Evolutionary conservation across 2,329 filamentous ascomycete genomes (phyloP).

Genomic region (Cladorrhinum sp.): DNA sequence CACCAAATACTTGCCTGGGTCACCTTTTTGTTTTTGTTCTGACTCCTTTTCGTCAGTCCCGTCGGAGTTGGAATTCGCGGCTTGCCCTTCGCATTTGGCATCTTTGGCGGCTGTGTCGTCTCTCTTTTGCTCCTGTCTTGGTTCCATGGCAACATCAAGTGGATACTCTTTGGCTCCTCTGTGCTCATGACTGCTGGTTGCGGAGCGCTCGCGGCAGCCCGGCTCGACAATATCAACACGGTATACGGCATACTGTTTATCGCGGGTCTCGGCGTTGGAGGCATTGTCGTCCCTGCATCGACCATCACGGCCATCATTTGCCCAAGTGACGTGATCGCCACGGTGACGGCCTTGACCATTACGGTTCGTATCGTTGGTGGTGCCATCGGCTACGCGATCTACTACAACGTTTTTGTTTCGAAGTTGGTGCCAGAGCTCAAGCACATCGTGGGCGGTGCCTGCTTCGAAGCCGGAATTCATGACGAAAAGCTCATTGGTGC

Average conservation of each 20-base stretch:
- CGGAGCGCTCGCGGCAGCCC: slow-evolving; percentile 51
- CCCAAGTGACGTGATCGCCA: slow-evolving; percentile 67
- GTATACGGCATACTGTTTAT: slow-evolving; percentile 59
- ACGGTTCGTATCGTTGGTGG: slow-evolving; percentile 68
- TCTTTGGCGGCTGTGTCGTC: slow-evolving; percentile 59
- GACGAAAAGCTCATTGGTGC: slow-evolving; percentile 43
- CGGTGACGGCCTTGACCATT: slow-evolving; percentile 64
- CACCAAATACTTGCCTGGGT: not conserved
- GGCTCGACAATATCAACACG: slow-evolving; percentile 49
- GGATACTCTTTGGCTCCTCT: slow-evolving; percentile 58
- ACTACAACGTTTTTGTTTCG: slow-evolving; percentile 52
- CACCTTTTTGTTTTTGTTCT: not conserved
- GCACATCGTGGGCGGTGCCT: slow-evolving; percentile 48
- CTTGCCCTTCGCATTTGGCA: slow-evolving; percentile 62
- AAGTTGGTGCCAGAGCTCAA: slow-evolving; percentile 45
- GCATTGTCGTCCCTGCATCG: slow-evolving; percentile 64
- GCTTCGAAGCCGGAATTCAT: slow-evolving; percentile 50
- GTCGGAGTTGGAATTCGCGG: slow-evolving; percentile 62
- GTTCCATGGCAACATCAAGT: slow-evolving; percentile 56
- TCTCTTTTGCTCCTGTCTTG: slow-evolving; percentile 56
- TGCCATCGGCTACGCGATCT: slow-evolving; percentile 60
- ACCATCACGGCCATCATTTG: slow-evolving; percentile 69
- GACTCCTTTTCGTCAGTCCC: slow-evolving; percentile 35
- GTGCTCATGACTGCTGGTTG: slow-evolving; percentile 64
- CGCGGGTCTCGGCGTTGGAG: slow-evolving; percentile 63